Conservation (phyloP, 805 yeast genomes). For the Cyberlindnera bimundalis region DNA sequence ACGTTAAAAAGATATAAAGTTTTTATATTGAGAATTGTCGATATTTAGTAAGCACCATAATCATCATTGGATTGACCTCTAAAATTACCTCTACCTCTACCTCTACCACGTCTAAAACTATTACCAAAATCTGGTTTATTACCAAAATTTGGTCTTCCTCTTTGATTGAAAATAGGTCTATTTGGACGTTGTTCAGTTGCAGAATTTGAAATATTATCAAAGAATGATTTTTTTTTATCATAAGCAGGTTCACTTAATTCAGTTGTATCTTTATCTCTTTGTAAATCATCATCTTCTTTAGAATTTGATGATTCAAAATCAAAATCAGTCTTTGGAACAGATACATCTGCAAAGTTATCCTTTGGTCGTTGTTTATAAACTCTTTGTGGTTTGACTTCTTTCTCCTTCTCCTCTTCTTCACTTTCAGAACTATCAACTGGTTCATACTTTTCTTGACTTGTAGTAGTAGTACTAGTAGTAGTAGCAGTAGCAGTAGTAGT, state of each 20-base stretch:
- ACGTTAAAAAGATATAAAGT: no score
- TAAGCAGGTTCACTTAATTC: slow-evolving; percentile 41
- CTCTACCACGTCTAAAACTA: slow-evolving; percentile 9
- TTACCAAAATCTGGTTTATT: slow-evolving; percentile 8
- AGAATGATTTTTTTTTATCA: slow-evolving; percentile 81
- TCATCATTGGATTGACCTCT: slow-evolving; percentile 1
- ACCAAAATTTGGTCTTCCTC: slow-evolving; percentile 6
- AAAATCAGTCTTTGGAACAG: slow-evolving; percentile 56
- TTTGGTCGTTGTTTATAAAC: background rate
- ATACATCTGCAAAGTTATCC: slow-evolving; percentile 23
- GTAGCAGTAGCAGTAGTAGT: slow-evolving; percentile 21
- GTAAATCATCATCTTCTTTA: slow-evolving; percentile 29
- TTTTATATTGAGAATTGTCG: no score
- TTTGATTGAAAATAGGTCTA: slow-evolving; percentile 8
- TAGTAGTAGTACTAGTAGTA: background rate
- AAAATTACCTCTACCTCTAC: slow-evolving; percentile 13
- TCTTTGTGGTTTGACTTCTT: slow-evolving; percentile 6
- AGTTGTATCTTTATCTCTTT: slow-evolving; percentile 14
- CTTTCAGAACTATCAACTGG: slow-evolving; percentile 11
- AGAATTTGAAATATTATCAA: slow-evolving; percentile 79
- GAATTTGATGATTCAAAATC: slow-evolving; percentile 77
- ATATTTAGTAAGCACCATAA: slow-evolving; percentile 2
- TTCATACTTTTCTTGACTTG: background rate
- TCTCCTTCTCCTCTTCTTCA: slow-evolving; percentile 10
- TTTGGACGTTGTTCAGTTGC: slow-evolving; percentile 39